Evolutionary conservation across 108 stramenopile genomes (phyloP).

Genomic region (Cyclotella choctawhatcheeana): DNA sequence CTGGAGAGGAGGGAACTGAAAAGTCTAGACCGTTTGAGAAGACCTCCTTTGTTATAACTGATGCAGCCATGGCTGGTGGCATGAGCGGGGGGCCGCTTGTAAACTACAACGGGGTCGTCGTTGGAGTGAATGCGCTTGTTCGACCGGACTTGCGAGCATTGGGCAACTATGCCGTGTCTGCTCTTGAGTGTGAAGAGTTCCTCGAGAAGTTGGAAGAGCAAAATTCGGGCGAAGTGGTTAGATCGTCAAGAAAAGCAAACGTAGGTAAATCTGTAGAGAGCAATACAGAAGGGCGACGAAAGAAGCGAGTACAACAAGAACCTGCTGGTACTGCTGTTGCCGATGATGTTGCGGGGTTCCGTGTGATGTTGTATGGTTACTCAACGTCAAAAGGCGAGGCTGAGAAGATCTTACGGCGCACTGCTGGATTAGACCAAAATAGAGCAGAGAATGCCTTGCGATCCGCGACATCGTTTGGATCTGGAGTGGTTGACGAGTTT

Average conservation of each 20-base stretch:
- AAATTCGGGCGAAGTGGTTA: slow-evolving; percentile 4
- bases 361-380: slow-evolving; percentile 47
- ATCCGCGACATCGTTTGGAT: slow-evolving; percentile 38
- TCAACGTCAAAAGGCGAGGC: slow-evolving; percentile 26
- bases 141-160: slow-evolving; percentile 60
- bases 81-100: slow-evolving; percentile 62
- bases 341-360: slow-evolving; percentile 42
- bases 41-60: slow-evolving; percentile 51
- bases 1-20: slow-evolving; percentile 35
- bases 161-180: slow-evolving; percentile 61
- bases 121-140: slow-evolving; percentile 60
- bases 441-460: slow-evolving; percentile 44
- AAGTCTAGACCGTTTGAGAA: slow-evolving; percentile 46
- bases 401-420: slow-evolving; percentile 9
- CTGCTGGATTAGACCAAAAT: slow-evolving; percentile 35
- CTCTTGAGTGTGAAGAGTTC: slow-evolving; percentile 50
- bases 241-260: background rate
- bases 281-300: slow-evolving; percentile 13
- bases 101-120: slow-evolving; percentile 42
- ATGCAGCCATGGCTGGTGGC: slow-evolving; percentile 67
- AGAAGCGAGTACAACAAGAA: background rate
- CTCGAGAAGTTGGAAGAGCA: slow-evolving; percentile 46
- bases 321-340: background rate
- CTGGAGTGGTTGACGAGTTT: slow-evolving; percentile 49
- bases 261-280: background rate